A percentile compares a stretch with the other conserved stretches of the same genome.
phyloP scores from a whole-genome alignment of 139 green algal genomes.

The Trebouxia sp. region DNA sequence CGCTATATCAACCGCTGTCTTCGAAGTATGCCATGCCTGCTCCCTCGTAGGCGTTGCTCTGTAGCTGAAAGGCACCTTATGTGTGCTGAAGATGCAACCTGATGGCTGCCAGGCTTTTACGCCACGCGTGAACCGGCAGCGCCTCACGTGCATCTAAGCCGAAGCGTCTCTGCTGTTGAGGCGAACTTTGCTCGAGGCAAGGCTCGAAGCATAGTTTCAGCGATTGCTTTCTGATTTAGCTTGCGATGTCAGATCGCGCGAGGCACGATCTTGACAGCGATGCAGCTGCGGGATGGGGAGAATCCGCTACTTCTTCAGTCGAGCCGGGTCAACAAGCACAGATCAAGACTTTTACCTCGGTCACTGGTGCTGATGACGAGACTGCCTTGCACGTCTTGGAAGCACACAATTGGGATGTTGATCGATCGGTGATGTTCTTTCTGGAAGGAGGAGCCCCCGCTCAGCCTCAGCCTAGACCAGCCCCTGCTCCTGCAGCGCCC shows the following conservation, averaged over 20 bases:
- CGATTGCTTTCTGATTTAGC: no score
- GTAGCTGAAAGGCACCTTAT: no score
- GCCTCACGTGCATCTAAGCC: no score
- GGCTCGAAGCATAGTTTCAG: no score
- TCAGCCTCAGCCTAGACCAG: not conserved
- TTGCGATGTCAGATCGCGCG: not conserved
- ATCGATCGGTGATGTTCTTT: conserved; percentile 40
- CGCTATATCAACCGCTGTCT: no score
- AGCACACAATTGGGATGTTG: conserved; percentile 48
- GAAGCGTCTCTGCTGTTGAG: no score
- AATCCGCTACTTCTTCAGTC: not conserved
- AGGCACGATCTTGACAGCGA: not conserved
- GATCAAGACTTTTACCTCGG: conserved; percentile 7
- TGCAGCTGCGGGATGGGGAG: not conserved
- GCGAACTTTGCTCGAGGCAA: no score
- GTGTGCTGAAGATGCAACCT: no score
- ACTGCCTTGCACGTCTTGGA: conserved; percentile 50
- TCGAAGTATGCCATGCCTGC: no score
- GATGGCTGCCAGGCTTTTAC: no score
- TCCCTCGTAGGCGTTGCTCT: no score
- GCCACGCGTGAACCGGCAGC: no score
- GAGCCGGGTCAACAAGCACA: conserved; percentile 2
- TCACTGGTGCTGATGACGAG: conserved; percentile 17
- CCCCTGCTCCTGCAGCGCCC: not conserved
- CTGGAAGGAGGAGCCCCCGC: conserved; percentile 33